Conservation (phyloP, 805 yeast genomes). For the Lachancea lanzarotensis region DNA sequence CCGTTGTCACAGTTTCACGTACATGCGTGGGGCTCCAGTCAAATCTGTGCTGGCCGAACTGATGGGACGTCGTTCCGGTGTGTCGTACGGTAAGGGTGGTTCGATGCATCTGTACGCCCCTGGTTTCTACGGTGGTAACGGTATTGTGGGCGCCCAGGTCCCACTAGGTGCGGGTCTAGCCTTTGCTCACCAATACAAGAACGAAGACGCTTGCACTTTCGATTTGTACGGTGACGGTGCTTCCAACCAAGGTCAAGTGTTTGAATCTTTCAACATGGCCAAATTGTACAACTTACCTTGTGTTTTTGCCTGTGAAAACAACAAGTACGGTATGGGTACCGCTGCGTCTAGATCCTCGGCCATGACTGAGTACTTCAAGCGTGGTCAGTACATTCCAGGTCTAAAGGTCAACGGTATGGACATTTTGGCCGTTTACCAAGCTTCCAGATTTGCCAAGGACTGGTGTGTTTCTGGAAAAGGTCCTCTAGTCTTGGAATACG, state of each 20-base stretch:
- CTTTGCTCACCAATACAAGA: constrained; percentile 94
- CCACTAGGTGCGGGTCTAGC: constrained; percentile 97
- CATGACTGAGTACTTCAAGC: constrained; percentile 91
- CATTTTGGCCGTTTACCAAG: constrained; percentile 89
- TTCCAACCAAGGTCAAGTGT: constrained; percentile 98
- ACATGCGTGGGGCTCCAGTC: constrained; percentile 91
- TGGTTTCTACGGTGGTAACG: constrained; percentile 98
- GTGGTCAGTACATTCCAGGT: constrained; percentile 99
- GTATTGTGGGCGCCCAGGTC: constrained; percentile 99
- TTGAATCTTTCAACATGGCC: constrained; percentile 98
- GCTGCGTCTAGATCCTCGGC: constrained; percentile 97
- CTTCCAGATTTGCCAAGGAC: constrained; percentile 94
- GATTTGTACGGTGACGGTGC: constrained; percentile 98
- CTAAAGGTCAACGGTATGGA: constrained; percentile 99
- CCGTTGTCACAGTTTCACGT: constrained; percentile 98
- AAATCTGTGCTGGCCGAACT: constrained; percentile 88
- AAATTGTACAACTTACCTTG: constrained; percentile 96
- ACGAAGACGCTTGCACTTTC: constrained; percentile 75
- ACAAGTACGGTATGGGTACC: constrained; percentile 99
- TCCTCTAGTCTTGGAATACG: constrained; percentile 92
- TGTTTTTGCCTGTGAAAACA: constrained; percentile 94
- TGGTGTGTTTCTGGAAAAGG: constrained; percentile 93
- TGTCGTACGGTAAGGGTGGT: constrained; percentile 97
- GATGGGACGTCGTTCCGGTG: constrained; percentile 95
- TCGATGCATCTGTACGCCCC: constrained; percentile 98